A percentile compares a stretch with the other conserved stretches of the same genome.
Evolutionary conservation across 208 protist species (phyloP).

Genomic region (Leishmania gerbilli): DNA sequence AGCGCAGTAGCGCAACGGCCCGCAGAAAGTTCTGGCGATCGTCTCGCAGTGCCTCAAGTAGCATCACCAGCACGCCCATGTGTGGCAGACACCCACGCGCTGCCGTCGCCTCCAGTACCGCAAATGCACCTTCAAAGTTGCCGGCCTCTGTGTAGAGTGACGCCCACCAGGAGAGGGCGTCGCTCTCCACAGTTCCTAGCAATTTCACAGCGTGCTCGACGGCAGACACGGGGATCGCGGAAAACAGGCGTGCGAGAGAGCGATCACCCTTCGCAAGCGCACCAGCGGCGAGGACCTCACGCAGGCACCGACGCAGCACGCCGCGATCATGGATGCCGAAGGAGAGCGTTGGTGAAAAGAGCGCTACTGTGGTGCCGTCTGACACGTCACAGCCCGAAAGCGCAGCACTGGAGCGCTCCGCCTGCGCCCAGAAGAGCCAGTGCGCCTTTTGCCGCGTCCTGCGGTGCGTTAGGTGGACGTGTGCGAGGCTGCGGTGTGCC

Average conservation of each 20-base stretch:
- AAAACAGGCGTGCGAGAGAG: conserved; percentile 23
- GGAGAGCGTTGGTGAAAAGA: conserved; percentile 7
- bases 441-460: not conserved
- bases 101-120: conserved; percentile 24
- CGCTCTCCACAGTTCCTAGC: conserved; percentile 13
- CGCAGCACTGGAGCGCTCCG: not conserved
- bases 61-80: conserved; percentile 51
- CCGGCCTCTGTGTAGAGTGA: conserved; percentile 20
- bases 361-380: not conserved
- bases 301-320: conserved; percentile 15
- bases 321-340: conserved; percentile 11
- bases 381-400: not conserved
- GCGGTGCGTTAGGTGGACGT: conserved; percentile 14
- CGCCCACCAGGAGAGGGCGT: conserved; percentile 37
- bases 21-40: conserved; percentile 16
- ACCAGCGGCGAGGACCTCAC: conserved; percentile 13
- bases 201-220: conserved; percentile 17
- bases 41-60: conserved; percentile 43
- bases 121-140: conserved; percentile 27
- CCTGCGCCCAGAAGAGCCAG: conserved; percentile 3
- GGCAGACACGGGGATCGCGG: conserved; percentile 12
- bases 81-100: conserved; percentile 43
- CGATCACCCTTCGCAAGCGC: conserved; percentile 16
- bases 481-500: conserved; percentile 24
- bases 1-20: conserved; percentile 30